Conservation (phyloP, 148 eudicot species). For the Selenicereus undatus region DNA sequence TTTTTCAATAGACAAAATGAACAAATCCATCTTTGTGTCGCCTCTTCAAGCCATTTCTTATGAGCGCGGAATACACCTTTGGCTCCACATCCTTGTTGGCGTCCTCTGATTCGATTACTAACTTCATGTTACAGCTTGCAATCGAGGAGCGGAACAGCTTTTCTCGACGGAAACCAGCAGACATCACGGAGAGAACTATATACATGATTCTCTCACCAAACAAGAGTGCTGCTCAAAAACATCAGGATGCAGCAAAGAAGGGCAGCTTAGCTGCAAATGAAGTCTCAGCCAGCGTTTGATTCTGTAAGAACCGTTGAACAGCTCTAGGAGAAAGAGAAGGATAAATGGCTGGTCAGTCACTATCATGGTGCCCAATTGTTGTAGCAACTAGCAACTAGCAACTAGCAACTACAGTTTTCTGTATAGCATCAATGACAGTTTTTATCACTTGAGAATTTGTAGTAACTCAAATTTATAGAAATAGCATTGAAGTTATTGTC, state of each 20-base stretch:
- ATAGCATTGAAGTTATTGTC: conserved; percentile 14
- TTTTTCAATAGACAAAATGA: background rate
- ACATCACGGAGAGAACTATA: conserved; percentile 58
- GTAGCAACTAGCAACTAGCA: conserved; percentile 20
- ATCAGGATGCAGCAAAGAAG: conserved; percentile 61
- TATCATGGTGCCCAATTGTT: conserved; percentile 4
- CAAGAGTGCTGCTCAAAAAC: conserved; percentile 56
- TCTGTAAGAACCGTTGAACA: background rate
- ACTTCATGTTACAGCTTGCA: conserved; percentile 54
- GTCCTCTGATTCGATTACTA: background rate
- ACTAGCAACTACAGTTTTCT: conserved; percentile 27
- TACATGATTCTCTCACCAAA: conserved; percentile 72
- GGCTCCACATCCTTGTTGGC: background rate
- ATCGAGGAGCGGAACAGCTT: conserved; percentile 68
- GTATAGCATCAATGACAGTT: conserved; percentile 37
- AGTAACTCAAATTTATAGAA: conserved; percentile 13
- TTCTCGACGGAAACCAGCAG: conserved; percentile 27
- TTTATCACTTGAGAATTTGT: conserved; percentile 7
- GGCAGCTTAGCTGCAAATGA: conserved; percentile 36
- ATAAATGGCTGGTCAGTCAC: conserved; percentile 8
- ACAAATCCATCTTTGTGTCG: background rate
- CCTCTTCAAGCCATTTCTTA: background rate
- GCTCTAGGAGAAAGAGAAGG: conserved; percentile 10
- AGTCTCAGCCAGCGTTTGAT: conserved; percentile 66
- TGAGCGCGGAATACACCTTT: background rate